Conservation (phyloP, 2,329 filamentous ascomycete species). For the Clarireedia paspali region DNA sequence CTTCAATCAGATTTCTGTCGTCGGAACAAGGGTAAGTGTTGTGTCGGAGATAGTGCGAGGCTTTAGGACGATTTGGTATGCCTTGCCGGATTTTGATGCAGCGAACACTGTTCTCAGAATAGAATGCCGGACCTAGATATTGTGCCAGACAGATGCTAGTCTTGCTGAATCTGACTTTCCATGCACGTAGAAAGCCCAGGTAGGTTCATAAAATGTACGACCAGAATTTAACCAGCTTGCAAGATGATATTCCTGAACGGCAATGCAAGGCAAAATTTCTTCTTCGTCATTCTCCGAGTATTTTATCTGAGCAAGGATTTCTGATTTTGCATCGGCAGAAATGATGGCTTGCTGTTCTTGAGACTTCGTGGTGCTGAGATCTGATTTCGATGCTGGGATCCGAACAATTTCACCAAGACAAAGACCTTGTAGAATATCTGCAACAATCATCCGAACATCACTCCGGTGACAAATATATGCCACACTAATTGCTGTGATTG, state of each 20-base stretch:
- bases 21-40: neutral
- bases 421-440: neutral
- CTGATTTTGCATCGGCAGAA: neutral
- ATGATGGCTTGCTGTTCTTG: neutral
- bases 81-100: neutral
- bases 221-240: neutral
- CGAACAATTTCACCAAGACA: neutral
- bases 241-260: slow-evolving; percentile 3
- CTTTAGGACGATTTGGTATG: neutral
- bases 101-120: slow-evolving; percentile 1
- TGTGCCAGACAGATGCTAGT: neutral
- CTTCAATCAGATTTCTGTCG: neutral
- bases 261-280: neutral
- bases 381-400: neutral
- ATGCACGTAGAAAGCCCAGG: neutral
- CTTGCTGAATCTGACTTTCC: neutral
- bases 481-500: neutral
- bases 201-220: slow-evolving; percentile 1
- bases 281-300: neutral
- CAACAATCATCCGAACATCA: neutral
- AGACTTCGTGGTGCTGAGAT: neutral
- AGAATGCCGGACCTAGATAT: neutral
- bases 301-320: neutral
- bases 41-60: neutral
- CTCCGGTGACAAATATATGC: neutral